Conservation (phyloP, 768 basidiomycete species). For the Clitopilus passeckerianus region DNA sequence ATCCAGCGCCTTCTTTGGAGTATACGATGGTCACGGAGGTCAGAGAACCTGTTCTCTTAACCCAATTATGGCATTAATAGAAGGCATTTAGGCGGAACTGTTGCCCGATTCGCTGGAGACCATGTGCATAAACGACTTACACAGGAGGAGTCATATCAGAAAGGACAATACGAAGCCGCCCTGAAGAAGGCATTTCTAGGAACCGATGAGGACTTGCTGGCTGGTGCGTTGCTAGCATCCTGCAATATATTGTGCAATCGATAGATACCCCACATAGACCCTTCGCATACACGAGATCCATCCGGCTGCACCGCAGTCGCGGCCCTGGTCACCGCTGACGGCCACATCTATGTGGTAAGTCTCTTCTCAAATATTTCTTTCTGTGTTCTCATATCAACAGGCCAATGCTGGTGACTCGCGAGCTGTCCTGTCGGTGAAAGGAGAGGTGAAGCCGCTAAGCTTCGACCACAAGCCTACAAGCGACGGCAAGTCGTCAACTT, state of each 20-base stretch:
- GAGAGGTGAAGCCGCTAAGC: slow-evolving; percentile 84
- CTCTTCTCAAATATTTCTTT: background rate
- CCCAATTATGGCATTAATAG: slow-evolving; percentile 7
- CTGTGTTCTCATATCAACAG: slow-evolving; percentile 34
- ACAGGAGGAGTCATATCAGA: slow-evolving; percentile 66
- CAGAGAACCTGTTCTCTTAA: slow-evolving; percentile 14
- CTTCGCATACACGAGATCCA: slow-evolving; percentile 83
- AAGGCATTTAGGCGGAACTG: slow-evolving; percentile 55
- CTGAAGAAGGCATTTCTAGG: slow-evolving; percentile 88
- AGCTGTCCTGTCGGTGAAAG: slow-evolving; percentile 80
- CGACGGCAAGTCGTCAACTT: slow-evolving; percentile 46
- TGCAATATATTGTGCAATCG: slow-evolving; percentile 5
- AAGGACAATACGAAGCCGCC: slow-evolving; percentile 67
- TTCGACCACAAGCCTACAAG: slow-evolving; percentile 95
- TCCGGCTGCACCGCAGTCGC: slow-evolving; percentile 97
- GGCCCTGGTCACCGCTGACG: slow-evolving; percentile 73
- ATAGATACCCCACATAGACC: slow-evolving; percentile 43
- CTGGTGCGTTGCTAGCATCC: slow-evolving; percentile 44
- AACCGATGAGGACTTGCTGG: slow-evolving; percentile 91
- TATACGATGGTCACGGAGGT: slow-evolving; percentile 99
- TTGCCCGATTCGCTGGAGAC: slow-evolving; percentile 84
- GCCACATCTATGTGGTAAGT: slow-evolving; percentile 76
- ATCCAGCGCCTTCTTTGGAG: slow-evolving; percentile 84
- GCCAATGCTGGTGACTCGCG: slow-evolving; percentile 98
- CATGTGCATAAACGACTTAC: slow-evolving; percentile 77